Conservation (phyloP, 1,139 yeast species). For the Magnusiomyces tetraspermus region DNA sequence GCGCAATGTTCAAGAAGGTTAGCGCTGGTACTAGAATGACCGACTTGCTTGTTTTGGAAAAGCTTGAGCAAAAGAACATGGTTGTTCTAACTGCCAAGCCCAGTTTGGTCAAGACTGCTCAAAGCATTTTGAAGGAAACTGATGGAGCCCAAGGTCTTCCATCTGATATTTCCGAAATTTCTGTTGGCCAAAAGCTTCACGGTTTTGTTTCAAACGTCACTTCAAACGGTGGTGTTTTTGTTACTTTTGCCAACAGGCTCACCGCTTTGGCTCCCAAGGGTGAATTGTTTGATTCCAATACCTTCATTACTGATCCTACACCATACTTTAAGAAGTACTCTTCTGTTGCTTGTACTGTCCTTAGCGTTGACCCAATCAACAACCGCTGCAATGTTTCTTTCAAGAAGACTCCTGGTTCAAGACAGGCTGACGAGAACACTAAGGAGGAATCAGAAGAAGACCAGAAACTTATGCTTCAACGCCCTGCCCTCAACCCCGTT, state of each 20-base stretch:
- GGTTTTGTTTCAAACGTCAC: conserved; percentile 79
- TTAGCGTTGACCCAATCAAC: conserved; percentile 12
- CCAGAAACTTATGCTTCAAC: conserved; percentile 4
- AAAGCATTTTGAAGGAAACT: conserved; percentile 17
- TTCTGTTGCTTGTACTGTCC: conserved; percentile 47
- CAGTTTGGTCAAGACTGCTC: conserved; percentile 59
- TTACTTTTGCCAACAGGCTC: conserved; percentile 68
- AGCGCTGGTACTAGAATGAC: conserved; percentile 65
- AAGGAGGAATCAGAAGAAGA: conserved; percentile 12
- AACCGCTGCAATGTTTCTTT: conserved; percentile 11
- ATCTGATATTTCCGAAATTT: conserved; percentile 45
- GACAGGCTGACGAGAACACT: conserved; percentile 13
- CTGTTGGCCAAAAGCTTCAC: conserved; percentile 32
- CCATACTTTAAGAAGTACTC: conserved; percentile 51
- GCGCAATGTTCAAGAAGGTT: conserved; percentile 60
- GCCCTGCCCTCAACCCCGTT: conserved; percentile 46
- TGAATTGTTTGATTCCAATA: conserved; percentile 47
- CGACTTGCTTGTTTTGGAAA: conserved; percentile 58
- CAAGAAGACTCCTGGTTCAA: conserved; percentile 7
- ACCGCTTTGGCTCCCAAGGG: conserved; percentile 79
- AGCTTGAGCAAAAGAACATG: conserved; percentile 50
- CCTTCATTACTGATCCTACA: conserved; percentile 44
- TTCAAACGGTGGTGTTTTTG: conserved; percentile 61
- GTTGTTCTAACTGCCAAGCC: conserved; percentile 57
- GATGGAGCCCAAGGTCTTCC: conserved; percentile 42